These are phyloP conservation scores for Rauvolfia tetraphylla DNA, from an alignment of 257 asterid species.

Conservation along the genomic window DNA sequence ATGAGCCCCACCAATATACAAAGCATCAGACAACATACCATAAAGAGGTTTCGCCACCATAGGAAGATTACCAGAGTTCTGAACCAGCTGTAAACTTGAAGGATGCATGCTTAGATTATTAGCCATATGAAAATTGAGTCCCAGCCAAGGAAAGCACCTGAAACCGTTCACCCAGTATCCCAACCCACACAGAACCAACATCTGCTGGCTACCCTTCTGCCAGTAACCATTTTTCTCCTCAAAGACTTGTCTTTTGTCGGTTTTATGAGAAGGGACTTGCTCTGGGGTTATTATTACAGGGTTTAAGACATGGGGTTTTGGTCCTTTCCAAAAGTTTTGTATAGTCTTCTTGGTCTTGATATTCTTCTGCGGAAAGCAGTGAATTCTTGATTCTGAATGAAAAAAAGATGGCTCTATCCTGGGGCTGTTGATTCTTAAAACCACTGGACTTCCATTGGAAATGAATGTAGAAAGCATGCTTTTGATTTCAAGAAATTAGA, in stretches of 20 bases:
- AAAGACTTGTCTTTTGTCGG: conserved; percentile 21
- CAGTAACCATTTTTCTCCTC: conserved; percentile 30
- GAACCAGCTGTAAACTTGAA: conserved; percentile 73
- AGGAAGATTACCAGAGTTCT: conserved; percentile 62
- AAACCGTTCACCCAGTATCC: conserved; percentile 91
- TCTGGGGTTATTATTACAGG: conserved; percentile 29
- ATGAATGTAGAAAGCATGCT: conserved; percentile 39
- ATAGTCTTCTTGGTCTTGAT: conserved; percentile 22
- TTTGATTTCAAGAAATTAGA: conserved; percentile 1
- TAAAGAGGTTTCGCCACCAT: conserved; percentile 87
- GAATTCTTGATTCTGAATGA: conserved; percentile 16
- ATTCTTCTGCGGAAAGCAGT: conserved; percentile 30
- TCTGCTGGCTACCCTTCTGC: conserved; percentile 42
- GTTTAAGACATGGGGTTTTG: conserved; percentile 22
- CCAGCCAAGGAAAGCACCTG: conserved; percentile 93
- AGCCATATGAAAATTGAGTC: conserved; percentile 76
- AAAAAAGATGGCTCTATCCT: conserved; percentile 14
- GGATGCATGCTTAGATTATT: conserved; percentile 61
- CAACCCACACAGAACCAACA: conserved; percentile 65
- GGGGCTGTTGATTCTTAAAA: conserved; percentile 18
- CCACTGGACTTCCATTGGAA: conserved; percentile 24
- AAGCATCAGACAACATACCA: conserved; percentile 86
- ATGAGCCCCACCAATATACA: conserved; percentile 70
- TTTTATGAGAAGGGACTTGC: conserved; percentile 17
- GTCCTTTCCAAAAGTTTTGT: conserved; percentile 25